Conservation (phyloP, 2,329 filamentous ascomycete species). For the Scytalidium sp. region DNA sequence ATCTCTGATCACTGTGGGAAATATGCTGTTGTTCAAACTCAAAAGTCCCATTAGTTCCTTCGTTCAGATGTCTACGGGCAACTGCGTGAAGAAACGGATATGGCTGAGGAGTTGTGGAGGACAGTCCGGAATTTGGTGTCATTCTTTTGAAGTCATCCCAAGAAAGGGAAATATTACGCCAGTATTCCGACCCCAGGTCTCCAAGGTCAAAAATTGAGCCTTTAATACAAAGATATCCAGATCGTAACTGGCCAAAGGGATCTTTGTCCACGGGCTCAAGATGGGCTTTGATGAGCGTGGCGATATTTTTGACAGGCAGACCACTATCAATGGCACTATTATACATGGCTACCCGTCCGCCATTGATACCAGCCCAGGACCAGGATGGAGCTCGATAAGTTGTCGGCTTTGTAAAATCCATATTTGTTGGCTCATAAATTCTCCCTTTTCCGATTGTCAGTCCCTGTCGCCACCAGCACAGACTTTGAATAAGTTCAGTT, state of each 20-base stretch:
- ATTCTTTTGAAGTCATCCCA: background rate
- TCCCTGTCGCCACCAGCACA: slow-evolving; percentile 6
- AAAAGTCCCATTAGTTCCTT: slow-evolving; percentile 5
- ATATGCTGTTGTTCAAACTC: slow-evolving; percentile 14
- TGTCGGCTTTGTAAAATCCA: background rate
- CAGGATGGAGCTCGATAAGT: slow-evolving; percentile 10
- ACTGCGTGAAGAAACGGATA: background rate
- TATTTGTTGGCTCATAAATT: slow-evolving; percentile 2
- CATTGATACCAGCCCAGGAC: slow-evolving; percentile 13
- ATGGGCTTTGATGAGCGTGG: slow-evolving; percentile 3
- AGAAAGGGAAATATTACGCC: background rate
- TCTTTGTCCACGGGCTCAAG: slow-evolving; percentile 2
- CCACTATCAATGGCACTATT: slow-evolving; percentile 2
- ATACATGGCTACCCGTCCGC: slow-evolving; percentile 3
- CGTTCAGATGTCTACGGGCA: background rate
- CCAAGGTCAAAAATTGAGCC: slow-evolving; percentile 1
- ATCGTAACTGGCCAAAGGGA: slow-evolving; percentile 1
- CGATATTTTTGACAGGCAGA: slow-evolving; percentile 4
- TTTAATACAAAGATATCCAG: slow-evolving; percentile 2
- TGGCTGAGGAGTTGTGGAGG: background rate
- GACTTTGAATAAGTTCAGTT: slow-evolving; percentile 3
- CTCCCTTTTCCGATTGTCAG: background rate
- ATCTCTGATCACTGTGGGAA: slow-evolving; percentile 8
- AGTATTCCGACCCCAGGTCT: slow-evolving; percentile 2
- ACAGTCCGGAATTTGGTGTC: slow-evolving; percentile 2